phyloP scores from a whole-genome alignment of 2,329 filamentous ascomycete genomes.

The Ophiostoma perfectum region DNA sequence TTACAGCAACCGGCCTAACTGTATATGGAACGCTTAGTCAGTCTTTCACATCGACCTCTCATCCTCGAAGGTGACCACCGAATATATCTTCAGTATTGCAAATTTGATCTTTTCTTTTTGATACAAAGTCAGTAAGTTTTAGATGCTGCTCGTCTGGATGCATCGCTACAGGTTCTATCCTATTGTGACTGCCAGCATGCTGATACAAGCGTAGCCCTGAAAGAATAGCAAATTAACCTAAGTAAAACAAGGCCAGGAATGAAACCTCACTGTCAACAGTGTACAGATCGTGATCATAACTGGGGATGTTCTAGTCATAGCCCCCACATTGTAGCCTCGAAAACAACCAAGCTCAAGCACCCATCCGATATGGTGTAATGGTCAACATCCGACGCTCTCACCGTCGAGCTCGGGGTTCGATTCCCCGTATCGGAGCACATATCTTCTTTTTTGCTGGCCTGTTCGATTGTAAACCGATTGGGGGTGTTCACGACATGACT shows the following conservation, averaged over 20 bases:
- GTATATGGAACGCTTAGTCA: not conserved
- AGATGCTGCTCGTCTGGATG: too few relatives aligned
- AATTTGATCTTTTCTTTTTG: too few relatives aligned
- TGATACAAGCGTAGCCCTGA: too few relatives aligned
- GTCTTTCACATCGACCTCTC: too few relatives aligned
- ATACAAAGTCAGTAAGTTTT: too few relatives aligned
- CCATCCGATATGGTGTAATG: conserved; percentile 27
- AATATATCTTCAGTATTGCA: too few relatives aligned
- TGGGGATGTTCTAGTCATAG: not conserved
- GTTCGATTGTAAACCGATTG: not conserved
- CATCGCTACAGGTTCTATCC: too few relatives aligned
- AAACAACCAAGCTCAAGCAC: not conserved
- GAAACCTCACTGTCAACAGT: too few relatives aligned
- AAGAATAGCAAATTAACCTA: too few relatives aligned
- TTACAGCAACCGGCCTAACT: not conserved
- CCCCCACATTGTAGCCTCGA: not conserved
- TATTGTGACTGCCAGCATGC: too few relatives aligned
- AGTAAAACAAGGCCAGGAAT: too few relatives aligned
- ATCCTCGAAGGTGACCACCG: too few relatives aligned
- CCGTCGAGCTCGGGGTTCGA: conserved; percentile 28
- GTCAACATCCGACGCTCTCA: conserved; percentile 28
- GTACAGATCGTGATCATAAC: not conserved
- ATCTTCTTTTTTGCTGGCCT: conserved; percentile 4
- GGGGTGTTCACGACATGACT: not conserved
- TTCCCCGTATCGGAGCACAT: conserved; percentile 26